These are phyloP conservation scores for Poa pratensis DNA, from an alignment of 176 grass and related monocot genomes.

Conservation along the genomic window DNA sequence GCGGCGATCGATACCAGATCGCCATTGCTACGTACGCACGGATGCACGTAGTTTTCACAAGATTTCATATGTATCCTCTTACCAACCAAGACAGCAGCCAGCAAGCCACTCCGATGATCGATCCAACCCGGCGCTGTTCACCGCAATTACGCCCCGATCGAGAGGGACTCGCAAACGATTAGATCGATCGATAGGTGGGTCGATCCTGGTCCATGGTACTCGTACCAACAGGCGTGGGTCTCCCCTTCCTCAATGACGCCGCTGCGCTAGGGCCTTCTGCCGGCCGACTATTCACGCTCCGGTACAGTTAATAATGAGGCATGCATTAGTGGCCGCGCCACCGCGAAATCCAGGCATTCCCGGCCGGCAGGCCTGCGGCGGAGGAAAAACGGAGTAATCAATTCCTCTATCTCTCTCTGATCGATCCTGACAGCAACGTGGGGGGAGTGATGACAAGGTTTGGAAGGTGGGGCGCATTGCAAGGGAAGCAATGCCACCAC, in stretches of 20 bases:
- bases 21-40: neutral
- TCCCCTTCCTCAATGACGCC: constrained; percentile 3
- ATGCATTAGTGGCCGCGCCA: constrained; percentile 29
- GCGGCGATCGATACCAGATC: neutral
- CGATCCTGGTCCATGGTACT: constrained; percentile 32
- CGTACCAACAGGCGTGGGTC: constrained; percentile 54
- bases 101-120: neutral
- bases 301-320: constrained; percentile 44
- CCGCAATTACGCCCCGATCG: constrained; percentile 5
- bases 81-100: constrained; percentile 29
- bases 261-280: constrained; percentile 20
- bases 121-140: constrained; percentile 15
- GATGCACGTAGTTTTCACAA: constrained; percentile 29
- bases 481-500: constrained; percentile 66
- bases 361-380: neutral
- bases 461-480: constrained; percentile 57
- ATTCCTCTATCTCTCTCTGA: neutral
- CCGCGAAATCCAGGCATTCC: constrained; percentile 4
- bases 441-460: constrained; percentile 38
- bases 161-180: constrained; percentile 43
- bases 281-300: neutral
- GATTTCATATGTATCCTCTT: constrained; percentile 19
- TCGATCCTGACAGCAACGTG: constrained; percentile 42
- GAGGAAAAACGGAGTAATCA: neutral
- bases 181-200: constrained; percentile 5